Conservation (phyloP, 345 rosid species). For the Excoecaria agallocha region DNA sequence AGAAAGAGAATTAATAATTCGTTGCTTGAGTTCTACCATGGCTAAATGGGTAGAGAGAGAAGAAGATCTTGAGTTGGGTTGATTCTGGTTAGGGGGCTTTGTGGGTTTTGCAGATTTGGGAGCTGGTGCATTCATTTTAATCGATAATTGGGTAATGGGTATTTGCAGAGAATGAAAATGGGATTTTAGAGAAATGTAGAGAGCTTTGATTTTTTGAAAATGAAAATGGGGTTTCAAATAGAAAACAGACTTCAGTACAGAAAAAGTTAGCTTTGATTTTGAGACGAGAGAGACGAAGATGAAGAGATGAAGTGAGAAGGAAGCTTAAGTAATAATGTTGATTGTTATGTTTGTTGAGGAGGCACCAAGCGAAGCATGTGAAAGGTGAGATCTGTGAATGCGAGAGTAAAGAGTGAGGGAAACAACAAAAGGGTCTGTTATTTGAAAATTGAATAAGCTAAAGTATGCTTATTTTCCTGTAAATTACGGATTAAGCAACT, state of each 20-base stretch:
- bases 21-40: constrained; percentile 92
- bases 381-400: background rate
- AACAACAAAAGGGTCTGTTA: background rate
- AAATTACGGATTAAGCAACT: background rate
- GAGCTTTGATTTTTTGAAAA: background rate
- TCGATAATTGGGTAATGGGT: background rate
- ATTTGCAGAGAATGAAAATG: background rate
- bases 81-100: constrained; percentile 24
- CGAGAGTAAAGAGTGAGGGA: constrained; percentile 15
- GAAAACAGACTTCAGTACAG: background rate
- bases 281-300: background rate
- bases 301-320: background rate
- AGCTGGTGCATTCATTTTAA: constrained; percentile 49
- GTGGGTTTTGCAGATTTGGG: constrained; percentile 47
- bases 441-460: background rate
- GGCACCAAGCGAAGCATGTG: background rate
- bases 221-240: background rate
- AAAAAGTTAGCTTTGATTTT: background rate
- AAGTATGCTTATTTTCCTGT: background rate
- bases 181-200: background rate
- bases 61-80: constrained; percentile 44
- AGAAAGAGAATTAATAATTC: constrained; percentile 76
- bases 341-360: constrained; percentile 6
- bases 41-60: constrained; percentile 81
- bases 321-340: background rate